Evolutionary conservation across 495 filamentous ascomycete species (phyloP), one percentile per base, ranked within the genome.

Genomic region (Aspergillus bridgeri): DNA sequence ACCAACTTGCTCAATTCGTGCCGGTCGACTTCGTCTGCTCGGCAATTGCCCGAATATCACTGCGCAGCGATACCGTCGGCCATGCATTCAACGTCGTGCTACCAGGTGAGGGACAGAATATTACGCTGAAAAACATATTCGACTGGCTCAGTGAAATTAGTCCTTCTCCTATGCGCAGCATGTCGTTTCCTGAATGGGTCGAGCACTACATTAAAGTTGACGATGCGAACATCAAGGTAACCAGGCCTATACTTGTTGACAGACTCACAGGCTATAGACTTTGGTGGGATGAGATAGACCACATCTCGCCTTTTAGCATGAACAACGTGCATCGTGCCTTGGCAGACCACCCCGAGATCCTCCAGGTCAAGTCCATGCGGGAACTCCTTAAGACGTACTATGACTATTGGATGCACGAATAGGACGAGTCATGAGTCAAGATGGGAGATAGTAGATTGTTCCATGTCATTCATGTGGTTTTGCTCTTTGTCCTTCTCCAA

Each of bases 41-140:
- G 2, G 46, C 51, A 4, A 52, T 65, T 17, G 22, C 57, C 18
- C 54, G 56, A 3, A 58, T 62, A n/a, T 54, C 56, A 4, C 11
- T 51, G 5, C 13, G 17, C 7, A 24, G 6, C 11, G 42, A 19
- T 2, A 56, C 45, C 27, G 11, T 51, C 22, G 48, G 60, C 7
- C 56, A 63, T 18, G 60, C 60, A 0, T 63, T 56, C 48, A 63
- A 63, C 22, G 27, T 63, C 17, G 42, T 59, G 17, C 60, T 59
- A 9, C 60, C 60, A 0, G 42, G 48, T 18, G 52, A 58, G 29
- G 47, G 46, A 19, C 20, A 52, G 21, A 19, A 15, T 3, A 33
- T 58, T 11, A 57, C 54, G 1, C 18, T 57, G 8, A 47, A n/a
- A 6, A 33, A 25, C 3, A 44, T 48, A 6, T 57, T 57, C 27